Percentiles rank a stretch among this genome's conserved stretches.
These are phyloP conservation scores for Candida orba DNA, from an alignment of 805 yeast species.

Conservation along the genomic window DNA sequence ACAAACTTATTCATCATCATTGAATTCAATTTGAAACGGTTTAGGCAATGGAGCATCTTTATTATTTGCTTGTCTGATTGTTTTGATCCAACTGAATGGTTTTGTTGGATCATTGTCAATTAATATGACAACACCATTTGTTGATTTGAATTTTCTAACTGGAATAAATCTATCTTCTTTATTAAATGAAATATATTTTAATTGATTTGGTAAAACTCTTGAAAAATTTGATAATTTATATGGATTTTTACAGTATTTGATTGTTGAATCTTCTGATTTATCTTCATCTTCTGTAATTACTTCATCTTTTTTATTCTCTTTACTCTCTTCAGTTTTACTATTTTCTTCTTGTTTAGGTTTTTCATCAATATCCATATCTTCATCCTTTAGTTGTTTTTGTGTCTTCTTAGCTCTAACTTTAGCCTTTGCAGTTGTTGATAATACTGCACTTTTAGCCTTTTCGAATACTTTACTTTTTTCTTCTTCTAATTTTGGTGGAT, in stretches of 20 bases:
- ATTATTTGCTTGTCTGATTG: constrained; percentile 71
- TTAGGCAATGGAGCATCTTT: constrained; percentile 71
- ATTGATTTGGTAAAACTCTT: constrained; percentile 84
- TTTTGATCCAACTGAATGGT: constrained; percentile 62
- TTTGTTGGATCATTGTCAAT: constrained; percentile 56
- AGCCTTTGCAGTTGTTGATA: constrained; percentile 92
- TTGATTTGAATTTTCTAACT: constrained; percentile 66
- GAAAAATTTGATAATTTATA: constrained; percentile 72
- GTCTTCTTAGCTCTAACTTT: constrained; percentile 80
- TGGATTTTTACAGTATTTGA: constrained; percentile 54
- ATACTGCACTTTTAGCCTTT: constrained; percentile 85
- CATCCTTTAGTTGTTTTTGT: constrained; percentile 43
- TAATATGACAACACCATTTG: constrained; percentile 64
- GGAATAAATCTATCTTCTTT: constrained; percentile 77
- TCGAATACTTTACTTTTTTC: constrained; percentile 77
- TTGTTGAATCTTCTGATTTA: constrained; percentile 29
- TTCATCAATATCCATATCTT: constrained; percentile 40
- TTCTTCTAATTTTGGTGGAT: constrained; percentile 84
- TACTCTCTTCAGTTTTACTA: constrained; percentile 6
- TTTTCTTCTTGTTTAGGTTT: constrained; percentile 23
- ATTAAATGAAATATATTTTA: constrained; percentile 71
- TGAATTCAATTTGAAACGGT: constrained; percentile 48
- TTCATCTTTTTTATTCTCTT: constrained; percentile 16
- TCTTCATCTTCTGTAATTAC: constrained; percentile 21
- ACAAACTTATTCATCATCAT: constrained; percentile 4